Evolutionary conservation across 257 asterid species (phyloP), one percentile per base, ranked within the genome.

Genomic region (Solanum lycopersicoides): DNA sequence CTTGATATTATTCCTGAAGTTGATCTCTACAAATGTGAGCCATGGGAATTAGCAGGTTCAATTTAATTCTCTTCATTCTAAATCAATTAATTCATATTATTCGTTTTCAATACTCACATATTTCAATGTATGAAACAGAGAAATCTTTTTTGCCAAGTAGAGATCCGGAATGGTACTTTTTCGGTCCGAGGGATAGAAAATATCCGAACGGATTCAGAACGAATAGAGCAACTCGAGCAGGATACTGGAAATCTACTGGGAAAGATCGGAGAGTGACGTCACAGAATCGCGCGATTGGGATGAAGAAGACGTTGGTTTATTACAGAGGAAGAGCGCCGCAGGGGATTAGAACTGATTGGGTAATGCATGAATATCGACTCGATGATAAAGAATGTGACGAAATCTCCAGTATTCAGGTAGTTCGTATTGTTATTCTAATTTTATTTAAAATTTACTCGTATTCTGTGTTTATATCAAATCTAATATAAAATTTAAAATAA

Each of bases 11-110:
- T 96, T 72, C 99, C 99, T 1, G 99, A 96, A 87, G 95, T 96
- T 79, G 99, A 96, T 93, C 99, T 96, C 83, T 96, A 96, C 98
- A 96, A 96, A 92, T 96, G 98, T 82, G 99, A 96, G 92, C 99
- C 99, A 0, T 96, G 99, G 98, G 98, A 96, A 63, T 93, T 96
- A 63, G 96, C 98, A 94, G 99, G 99, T 96, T 68, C 41, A 37
- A 50, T 59, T 63, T 14, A n/a, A 37, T 32, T 41, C 6, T 86
- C 6, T 53, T 37, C 63, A 6, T 53, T n/a, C 63, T 16, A 16
- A 53, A 53, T 53, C 63, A 0, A 53, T n/a, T 53, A 53, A 53
- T n/a, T 75, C 7, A 12, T 20, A 41, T 34, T 47, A 28, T 28
- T 25, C 20, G n/a, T 41, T 28, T 39, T 7, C 3, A 5, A 14